Evolutionary conservation across 192 early-diverging fungal species (phyloP).

Genomic region (Mortierella alpina): DNA sequence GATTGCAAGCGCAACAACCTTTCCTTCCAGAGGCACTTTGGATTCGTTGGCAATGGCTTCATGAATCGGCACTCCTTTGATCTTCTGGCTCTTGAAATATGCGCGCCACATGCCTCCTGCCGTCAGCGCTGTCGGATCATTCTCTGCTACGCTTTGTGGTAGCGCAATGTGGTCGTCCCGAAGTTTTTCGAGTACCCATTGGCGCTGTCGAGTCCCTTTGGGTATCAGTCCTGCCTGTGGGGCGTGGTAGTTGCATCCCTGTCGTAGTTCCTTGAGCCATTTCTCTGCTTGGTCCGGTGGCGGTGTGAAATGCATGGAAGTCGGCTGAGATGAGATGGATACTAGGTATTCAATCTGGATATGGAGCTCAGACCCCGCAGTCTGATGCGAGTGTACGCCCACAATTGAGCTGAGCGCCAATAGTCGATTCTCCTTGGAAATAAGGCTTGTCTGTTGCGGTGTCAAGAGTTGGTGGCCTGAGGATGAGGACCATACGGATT

Average conservation of each 20-base stretch:
- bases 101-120: slow-evolving; percentile 52
- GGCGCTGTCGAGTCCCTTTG: slow-evolving; percentile 50
- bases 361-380: slow-evolving; percentile 21
- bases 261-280: slow-evolving; percentile 41
- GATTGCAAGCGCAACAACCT: slow-evolving; percentile 36
- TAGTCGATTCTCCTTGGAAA: slow-evolving; percentile 40
- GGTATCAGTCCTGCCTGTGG: slow-evolving; percentile 31
- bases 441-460: slow-evolving; percentile 33
- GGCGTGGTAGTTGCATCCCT: slow-evolving; percentile 50
- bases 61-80: slow-evolving; percentile 24
- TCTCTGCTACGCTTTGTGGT: slow-evolving; percentile 41
- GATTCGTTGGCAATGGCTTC: slow-evolving; percentile 10
- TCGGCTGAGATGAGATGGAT: slow-evolving; percentile 43
- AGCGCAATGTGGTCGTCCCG: slow-evolving; percentile 38
- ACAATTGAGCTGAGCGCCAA: slow-evolving; percentile 44
- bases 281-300: slow-evolving; percentile 20
- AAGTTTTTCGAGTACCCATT: slow-evolving; percentile 46
- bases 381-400: slow-evolving; percentile 28
- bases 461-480: slow-evolving; percentile 47
- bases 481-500: slow-evolving; percentile 44
- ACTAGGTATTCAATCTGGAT: slow-evolving; percentile 45
- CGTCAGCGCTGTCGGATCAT: slow-evolving; percentile 36
- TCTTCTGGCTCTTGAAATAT: slow-evolving; percentile 43
- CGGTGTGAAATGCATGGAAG: slow-evolving; percentile 49
- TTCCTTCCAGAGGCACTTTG: slow-evolving; percentile 41